phyloP scores from a whole-genome alignment of 306 rosid genomes.

The Dalbergia oliveri region DNA sequence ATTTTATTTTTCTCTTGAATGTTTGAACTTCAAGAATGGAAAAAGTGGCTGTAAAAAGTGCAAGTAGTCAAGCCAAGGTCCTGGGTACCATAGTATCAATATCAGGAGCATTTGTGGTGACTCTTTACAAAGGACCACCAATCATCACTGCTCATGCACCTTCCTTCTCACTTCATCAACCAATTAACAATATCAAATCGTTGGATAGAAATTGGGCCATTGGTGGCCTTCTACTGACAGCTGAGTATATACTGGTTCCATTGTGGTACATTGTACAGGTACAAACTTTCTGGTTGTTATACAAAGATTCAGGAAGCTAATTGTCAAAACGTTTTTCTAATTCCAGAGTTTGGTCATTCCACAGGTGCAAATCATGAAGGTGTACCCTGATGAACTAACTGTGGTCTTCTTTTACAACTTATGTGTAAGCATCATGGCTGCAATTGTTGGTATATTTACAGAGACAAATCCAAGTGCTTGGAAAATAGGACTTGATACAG shows the following conservation, averaged over 20 bases:
- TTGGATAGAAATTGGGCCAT: constrained; percentile 66
- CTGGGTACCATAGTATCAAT: constrained; percentile 85
- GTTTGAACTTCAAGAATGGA: constrained; percentile 70
- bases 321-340: constrained; percentile 19
- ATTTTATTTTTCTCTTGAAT: not conserved
- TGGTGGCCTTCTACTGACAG: constrained; percentile 87
- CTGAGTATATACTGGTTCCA: constrained; percentile 82
- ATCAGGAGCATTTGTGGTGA: constrained; percentile 85
- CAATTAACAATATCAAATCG: constrained; percentile 42
- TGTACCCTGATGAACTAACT: constrained; percentile 82
- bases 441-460: constrained; percentile 61
- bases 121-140: constrained; percentile 82
- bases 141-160: constrained; percentile 52
- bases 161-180: constrained; percentile 47
- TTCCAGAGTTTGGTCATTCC: constrained; percentile 11
- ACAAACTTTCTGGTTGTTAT: constrained; percentile 3
- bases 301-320: not conserved
- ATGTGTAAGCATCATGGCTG: constrained; percentile 71
- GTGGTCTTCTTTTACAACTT: constrained; percentile 90
- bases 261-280: constrained; percentile 94
- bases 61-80: constrained; percentile 79
- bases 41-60: constrained; percentile 58
- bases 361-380: constrained; percentile 95
- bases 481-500: constrained; percentile 61
- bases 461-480: constrained; percentile 83